Percentiles rank a stretch among this genome's conserved stretches.
These are phyloP conservation scores for Fraxinus cuspidata DNA, from an alignment of 257 asterid genomes.

Conservation along the genomic window DNA sequence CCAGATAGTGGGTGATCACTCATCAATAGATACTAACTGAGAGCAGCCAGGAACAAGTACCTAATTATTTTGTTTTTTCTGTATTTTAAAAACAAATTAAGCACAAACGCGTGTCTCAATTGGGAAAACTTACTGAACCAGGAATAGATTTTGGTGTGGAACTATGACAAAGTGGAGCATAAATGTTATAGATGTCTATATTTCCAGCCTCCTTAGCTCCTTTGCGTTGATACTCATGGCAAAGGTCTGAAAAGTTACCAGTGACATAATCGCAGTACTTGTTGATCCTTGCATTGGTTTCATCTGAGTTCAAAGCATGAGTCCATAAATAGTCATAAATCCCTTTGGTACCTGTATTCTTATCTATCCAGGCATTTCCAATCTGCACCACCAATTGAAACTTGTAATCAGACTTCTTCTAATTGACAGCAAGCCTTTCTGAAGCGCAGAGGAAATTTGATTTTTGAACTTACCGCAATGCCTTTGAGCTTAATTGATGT, in stretches of 20 bases:
- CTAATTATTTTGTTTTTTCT: no score
- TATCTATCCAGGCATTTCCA: slow-evolving; percentile 37
- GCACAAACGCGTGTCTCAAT: slow-evolving; percentile 1
- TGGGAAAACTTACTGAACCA: slow-evolving; percentile 19
- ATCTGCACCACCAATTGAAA: slow-evolving; percentile 24
- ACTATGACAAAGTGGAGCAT: slow-evolving; percentile 23
- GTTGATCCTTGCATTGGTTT: slow-evolving; percentile 23
- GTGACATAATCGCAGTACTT: slow-evolving; percentile 27
- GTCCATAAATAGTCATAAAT: slow-evolving; percentile 33
- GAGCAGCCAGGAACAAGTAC: no score
- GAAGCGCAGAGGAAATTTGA: not conserved
- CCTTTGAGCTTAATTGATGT: slow-evolving; percentile 45
- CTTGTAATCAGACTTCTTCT: not conserved
- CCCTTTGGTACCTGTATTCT: slow-evolving; percentile 22
- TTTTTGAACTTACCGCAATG: slow-evolving; percentile 37
- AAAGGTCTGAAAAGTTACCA: slow-evolving; percentile 7
- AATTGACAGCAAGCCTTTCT: not conserved
- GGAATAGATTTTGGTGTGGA: slow-evolving; percentile 14
- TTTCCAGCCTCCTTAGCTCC: slow-evolving; percentile 1
- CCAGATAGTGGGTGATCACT: no score
- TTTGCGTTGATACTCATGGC: not conserved
- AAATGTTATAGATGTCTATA: slow-evolving; percentile 22
- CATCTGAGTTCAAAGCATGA: slow-evolving; percentile 43
- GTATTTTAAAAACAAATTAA: not conserved
- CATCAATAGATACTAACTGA: no score